phyloP scores from a whole-genome alignment of 306 rosid species.

The Gleditsia sinensis region DNA sequence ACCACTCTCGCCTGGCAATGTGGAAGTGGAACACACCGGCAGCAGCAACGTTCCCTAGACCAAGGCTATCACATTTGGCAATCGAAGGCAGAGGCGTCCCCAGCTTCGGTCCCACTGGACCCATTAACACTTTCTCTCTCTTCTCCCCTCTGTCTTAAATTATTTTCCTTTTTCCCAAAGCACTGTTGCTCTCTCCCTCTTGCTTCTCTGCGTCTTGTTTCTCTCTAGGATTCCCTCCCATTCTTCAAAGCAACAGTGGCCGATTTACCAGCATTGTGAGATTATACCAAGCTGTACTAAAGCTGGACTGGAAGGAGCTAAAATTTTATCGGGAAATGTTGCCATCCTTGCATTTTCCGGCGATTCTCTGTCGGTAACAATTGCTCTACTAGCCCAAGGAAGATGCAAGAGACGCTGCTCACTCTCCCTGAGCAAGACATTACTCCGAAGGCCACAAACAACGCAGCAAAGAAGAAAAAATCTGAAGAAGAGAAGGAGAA shows the following conservation, averaged over 20 bases:
- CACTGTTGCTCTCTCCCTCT: not conserved
- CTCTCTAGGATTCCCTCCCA: constrained; percentile 12
- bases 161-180: not conserved
- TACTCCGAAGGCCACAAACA: too few species aligned
- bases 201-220: not conserved
- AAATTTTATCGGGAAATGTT: constrained; percentile 14
- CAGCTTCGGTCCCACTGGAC: not conserved
- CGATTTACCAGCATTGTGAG: too few species aligned
- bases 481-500: constrained; percentile 28
- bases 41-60: not conserved
- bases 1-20: not conserved
- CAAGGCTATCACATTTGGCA: not conserved
- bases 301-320: too few species aligned
- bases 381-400: too few species aligned
- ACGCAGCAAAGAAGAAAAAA: constrained; percentile 40
- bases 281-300: too few species aligned
- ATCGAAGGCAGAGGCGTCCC: not conserved
- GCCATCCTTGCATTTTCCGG: constrained; percentile 17
- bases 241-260: constrained; percentile 18
- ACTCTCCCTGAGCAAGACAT: too few species aligned
- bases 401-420: too few species aligned
- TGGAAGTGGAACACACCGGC: not conserved
- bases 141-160: not conserved
- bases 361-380: too few species aligned
- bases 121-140: not conserved